phyloP scores from a whole-genome alignment of 148 eudicot genomes.

The Silene uniflora region DNA sequence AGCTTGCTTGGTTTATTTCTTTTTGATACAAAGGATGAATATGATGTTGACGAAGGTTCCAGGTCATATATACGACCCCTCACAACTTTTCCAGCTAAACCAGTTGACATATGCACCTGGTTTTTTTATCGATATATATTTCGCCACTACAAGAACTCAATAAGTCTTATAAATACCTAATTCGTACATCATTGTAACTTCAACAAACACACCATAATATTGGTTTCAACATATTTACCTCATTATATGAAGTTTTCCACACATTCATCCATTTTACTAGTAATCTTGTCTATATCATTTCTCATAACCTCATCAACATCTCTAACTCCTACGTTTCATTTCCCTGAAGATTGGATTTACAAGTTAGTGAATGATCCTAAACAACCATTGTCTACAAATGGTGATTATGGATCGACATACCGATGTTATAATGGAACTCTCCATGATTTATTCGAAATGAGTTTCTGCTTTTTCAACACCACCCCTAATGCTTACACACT shows the following conservation, averaged over 20 bases:
- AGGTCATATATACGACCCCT: no score
- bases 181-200: not conserved
- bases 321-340: not conserved
- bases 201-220: not conserved
- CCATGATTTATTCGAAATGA: not conserved
- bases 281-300: not conserved
- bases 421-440: not conserved
- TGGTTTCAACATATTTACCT: not conserved
- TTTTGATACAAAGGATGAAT: no score
- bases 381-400: not conserved
- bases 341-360: not conserved
- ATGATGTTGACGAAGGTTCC: no score
- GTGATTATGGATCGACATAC: slow-evolving; percentile 4
- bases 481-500: slow-evolving; percentile 14
- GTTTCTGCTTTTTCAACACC: slow-evolving; percentile 14
- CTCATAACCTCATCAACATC: not conserved
- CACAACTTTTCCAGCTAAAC: no score
- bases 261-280: not conserved
- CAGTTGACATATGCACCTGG: no score
- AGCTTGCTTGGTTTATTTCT: not conserved
- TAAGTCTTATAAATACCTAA: not conserved
- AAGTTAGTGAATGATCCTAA: not conserved
- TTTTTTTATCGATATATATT: no score
- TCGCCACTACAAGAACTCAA: no score
- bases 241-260: not conserved